Evolutionary conservation across 306 rosid species (phyloP), one percentile per base, ranked within the genome.

Genomic region (Ziziphus jujuba): DNA sequence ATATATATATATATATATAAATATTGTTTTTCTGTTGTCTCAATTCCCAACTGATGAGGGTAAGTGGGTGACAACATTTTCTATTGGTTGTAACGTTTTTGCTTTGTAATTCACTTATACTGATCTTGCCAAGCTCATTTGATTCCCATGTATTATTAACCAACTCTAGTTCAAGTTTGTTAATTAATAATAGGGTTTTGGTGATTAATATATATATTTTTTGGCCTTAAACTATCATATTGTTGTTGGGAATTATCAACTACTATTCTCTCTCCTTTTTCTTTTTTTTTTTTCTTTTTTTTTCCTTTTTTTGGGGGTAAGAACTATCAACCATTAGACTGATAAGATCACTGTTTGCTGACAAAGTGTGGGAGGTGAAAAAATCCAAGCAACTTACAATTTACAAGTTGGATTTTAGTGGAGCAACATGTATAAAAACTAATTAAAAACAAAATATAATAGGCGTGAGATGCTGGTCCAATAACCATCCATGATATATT

Each of bases 21-120:
- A n/a, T 6, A 36, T 3, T 12, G 45, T 40, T 40, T 2, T 38
- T 38, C 44, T 40, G 7, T 40, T 25, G 60, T 43, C 62, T 34
- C 59, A 21, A 28, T 0, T 49, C 31, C 40, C 15, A 2, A 25
- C 48, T 45, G 33, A 22, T 12, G 47, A 65, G 34, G 68, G 65
- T 55, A 66, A 20, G 47, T 65, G 34, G 68, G 65, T 55, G 69
- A 20, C 60, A 66, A 28, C 72, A 71, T 55, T 76, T 69, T 28
- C 33, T 28, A 28, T 28, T 28, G 4, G 4, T 28, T 28, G 2
- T 28, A 28, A 28, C 4, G 33, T 28, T 28, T 28, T 28, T 14
- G 33, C 81, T 28, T 72, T 15, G 74, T 47, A 33, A 33, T 21
- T 31, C 58, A 55, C 63, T 9, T 14, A 7, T 8, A 7, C 5